Conservation (phyloP, 2,329 filamentous ascomycete species). For the Pestalotiopsis sp. region DNA sequence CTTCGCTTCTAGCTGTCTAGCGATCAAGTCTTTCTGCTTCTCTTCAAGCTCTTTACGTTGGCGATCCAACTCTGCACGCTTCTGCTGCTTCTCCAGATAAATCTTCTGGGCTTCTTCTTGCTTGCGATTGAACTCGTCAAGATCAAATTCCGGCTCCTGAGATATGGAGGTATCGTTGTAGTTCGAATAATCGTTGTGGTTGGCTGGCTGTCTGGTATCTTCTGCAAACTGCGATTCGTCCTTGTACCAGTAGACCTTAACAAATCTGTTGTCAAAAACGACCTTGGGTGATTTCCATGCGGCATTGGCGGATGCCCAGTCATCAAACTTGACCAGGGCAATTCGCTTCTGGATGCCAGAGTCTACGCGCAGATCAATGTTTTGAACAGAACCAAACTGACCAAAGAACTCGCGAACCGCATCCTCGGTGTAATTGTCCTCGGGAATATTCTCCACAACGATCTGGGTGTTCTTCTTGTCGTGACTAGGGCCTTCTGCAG, state of each 20-base stretch:
- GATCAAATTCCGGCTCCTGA: slow-evolving; percentile 64
- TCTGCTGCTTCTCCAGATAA: slow-evolving; percentile 66
- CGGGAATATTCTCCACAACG: slow-evolving; percentile 78
- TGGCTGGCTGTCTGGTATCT: slow-evolving; percentile 31
- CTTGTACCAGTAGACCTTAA: slow-evolving; percentile 81
- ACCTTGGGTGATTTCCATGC: slow-evolving; percentile 79
- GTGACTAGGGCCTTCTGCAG: slow-evolving; percentile 62
- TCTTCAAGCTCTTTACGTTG: slow-evolving; percentile 67
- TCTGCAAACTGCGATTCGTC: slow-evolving; percentile 41
- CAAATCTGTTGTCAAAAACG: slow-evolving; percentile 84
- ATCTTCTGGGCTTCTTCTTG: slow-evolving; percentile 74
- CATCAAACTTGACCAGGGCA: slow-evolving; percentile 70
- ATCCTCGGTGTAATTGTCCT: slow-evolving; percentile 68
- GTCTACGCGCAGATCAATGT: slow-evolving; percentile 61
- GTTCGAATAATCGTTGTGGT: slow-evolving; percentile 28
- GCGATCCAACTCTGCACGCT: slow-evolving; percentile 64
- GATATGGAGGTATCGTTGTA: slow-evolving; percentile 25
- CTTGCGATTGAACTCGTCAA: slow-evolving; percentile 68
- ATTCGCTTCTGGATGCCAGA: slow-evolving; percentile 58
- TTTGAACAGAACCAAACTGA: slow-evolving; percentile 68
- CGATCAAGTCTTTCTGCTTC: slow-evolving; percentile 63
- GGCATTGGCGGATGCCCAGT: slow-evolving; percentile 66
- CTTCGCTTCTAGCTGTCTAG: slow-evolving; percentile 67
- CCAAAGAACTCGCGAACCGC: slow-evolving; percentile 70
- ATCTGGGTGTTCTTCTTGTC: slow-evolving; percentile 69